phyloP scores from a whole-genome alignment of 768 basidiomycete genomes.

The Gyrodon lividus region DNA sequence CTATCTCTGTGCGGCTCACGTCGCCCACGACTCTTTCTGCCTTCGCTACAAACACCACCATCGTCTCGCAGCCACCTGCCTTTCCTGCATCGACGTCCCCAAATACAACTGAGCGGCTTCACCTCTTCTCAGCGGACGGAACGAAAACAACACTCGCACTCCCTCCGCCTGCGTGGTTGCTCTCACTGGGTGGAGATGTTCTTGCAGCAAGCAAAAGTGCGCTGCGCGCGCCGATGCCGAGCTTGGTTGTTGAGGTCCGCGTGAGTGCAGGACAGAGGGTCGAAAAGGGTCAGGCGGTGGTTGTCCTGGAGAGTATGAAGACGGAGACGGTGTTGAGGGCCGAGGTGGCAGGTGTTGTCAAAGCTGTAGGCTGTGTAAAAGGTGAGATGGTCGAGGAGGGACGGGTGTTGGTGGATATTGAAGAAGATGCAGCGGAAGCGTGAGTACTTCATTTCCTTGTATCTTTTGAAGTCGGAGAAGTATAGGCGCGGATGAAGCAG shows the following conservation, averaged over 20 bases:
- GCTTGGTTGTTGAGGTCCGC: conserved; percentile 84
- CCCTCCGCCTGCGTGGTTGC: conserved; percentile 70
- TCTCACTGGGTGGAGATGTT: conserved; percentile 62
- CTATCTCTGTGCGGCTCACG: conserved; percentile 55
- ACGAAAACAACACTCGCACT: conserved; percentile 63
- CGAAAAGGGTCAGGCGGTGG: conserved; percentile 75
- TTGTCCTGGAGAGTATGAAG: conserved; percentile 96
- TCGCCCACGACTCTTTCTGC: conserved; percentile 54
- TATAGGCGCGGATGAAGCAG: no score
- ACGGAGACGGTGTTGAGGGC: conserved; percentile 88
- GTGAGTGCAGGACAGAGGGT: conserved; percentile 78
- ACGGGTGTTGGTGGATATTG: conserved; percentile 70
- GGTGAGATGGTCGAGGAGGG: conserved; percentile 95
- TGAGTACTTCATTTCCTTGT: neutral
- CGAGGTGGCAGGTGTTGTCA: conserved; percentile 65
- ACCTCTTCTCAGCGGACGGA: conserved; percentile 62
- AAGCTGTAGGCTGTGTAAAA: conserved; percentile 69
- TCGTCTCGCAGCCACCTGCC: conserved; percentile 66
- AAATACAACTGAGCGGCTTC: conserved; percentile 69
- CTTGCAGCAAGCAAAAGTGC: conserved; percentile 58
- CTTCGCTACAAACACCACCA: conserved; percentile 54
- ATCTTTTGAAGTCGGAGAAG: neutral
- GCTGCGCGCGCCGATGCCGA: conserved; percentile 88
- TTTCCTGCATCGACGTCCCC: conserved; percentile 54
- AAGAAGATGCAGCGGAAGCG: conserved; percentile 35